A percentile compares a stretch with the other conserved stretches of the same genome.
Evolutionary conservation across 495 filamentous ascomycete species (phyloP).

Genomic region (Aspergillus incahuasiensis): DNA sequence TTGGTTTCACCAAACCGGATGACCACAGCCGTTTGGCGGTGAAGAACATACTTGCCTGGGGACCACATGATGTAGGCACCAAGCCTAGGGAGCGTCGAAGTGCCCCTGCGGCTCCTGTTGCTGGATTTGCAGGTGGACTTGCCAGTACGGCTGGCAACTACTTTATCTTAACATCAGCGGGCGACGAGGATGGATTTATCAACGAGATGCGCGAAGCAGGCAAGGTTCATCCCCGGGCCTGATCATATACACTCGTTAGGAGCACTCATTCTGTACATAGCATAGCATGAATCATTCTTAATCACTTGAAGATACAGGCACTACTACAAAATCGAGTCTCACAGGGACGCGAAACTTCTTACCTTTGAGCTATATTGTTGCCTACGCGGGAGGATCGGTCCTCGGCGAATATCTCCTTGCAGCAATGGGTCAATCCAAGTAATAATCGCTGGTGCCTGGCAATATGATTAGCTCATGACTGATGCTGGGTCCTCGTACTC

Average conservation of each 20-base stretch:
- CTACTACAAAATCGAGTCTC: too few relatives aligned
- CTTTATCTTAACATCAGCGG: conserved; percentile 40
- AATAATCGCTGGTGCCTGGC: not conserved
- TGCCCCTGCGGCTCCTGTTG: conserved; percentile 29
- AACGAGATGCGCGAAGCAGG: conserved; percentile 61
- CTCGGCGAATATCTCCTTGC: too few relatives aligned
- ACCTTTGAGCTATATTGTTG: too few relatives aligned
- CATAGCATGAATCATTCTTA: not conserved
- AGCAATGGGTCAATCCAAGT: too few relatives aligned
- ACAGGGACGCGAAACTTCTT: too few relatives aligned
- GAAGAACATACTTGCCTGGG: conserved; percentile 51
- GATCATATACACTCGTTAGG: not conserved
- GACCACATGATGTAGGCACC: conserved; percentile 33
- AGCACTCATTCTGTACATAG: not conserved
- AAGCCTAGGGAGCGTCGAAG: conserved; percentile 39
- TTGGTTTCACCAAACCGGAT: conserved; percentile 49
- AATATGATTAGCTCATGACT: not conserved
- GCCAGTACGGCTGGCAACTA: conserved; percentile 38
- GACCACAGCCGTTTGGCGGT: conserved; percentile 33
- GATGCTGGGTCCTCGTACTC: not conserved
- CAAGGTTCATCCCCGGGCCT: conserved; percentile 44
- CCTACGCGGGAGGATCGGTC: too few relatives aligned
- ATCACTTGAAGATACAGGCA: too few relatives aligned
- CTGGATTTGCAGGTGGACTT: conserved; percentile 40
- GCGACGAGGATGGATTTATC: conserved; percentile 68